Evolutionary conservation across 176 grass and related monocot genomes (phyloP), one percentile per base, ranked within the genome.

Genomic region (Zea luxurians): DNA sequence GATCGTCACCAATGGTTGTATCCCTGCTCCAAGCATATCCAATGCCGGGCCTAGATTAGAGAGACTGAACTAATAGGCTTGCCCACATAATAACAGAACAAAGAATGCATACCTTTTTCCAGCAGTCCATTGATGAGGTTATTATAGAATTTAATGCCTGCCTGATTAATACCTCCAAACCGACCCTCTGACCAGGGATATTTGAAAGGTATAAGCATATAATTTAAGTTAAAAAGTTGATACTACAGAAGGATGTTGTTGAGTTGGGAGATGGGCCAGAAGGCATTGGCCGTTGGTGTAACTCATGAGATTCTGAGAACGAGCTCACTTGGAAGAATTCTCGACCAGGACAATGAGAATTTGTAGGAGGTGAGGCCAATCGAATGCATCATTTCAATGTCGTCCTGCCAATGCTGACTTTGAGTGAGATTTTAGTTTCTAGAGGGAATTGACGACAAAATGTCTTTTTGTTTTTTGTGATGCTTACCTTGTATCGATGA

Each of bases 271-370:
- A 5, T 42, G 13, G 3, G 59, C 13, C 4, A 4, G 36, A 62
- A 62, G 8, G 18, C 8, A 11, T 35, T 62, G 27, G 11, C 27
- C 0, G 12, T 38, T 38, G 62, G 27, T 37, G 15, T 43, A 11
- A 18, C 1, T 5, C 8, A 67, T 5, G 16, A 68, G 41, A 45
- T 20, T 18, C 8, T 43, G 16, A 8, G 60, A 13, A 43, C 6
- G 1, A 8, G 70, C 90, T 89, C 43, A 86, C 90, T 86, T 70
- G 90, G 90, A 59, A 92, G 86, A 73, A 92, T 80, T 89, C 90
- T 81, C 13, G 90, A 73, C 90, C 86, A 92, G 53, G 90, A 92
- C 37, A 92, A 67, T 61, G 90, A 92, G 71, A 92, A 89, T 81
- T 86, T 88, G 80, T 92, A 92, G 5, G 90, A 86, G 71, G 86